phyloP scores from a whole-genome alignment of 148 eudicot species.

The Euryodendron excelsum region DNA sequence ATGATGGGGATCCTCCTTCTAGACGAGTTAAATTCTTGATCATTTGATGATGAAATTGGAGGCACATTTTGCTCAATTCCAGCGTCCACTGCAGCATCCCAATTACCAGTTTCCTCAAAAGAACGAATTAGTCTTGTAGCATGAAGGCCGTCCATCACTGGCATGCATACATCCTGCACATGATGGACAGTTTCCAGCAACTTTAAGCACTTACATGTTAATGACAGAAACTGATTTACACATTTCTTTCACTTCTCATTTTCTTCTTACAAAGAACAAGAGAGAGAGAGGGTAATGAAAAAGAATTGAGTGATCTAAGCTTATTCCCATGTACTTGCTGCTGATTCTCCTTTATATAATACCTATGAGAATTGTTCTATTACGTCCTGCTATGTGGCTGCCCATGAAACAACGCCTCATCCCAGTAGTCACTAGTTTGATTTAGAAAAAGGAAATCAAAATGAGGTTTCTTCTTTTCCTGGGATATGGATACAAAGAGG shows the following conservation, averaged over 20 bases:
- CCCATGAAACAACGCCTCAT: too few species aligned
- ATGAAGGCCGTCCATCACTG: slow-evolving; percentile 93
- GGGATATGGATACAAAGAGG: too few species aligned
- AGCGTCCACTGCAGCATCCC: slow-evolving; percentile 78
- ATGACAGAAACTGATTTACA: background rate
- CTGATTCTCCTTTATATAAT: background rate
- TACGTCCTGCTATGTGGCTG: too few species aligned
- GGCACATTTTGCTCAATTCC: slow-evolving; percentile 54
- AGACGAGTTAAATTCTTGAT: slow-evolving; percentile 22
- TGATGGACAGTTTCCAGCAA: background rate
- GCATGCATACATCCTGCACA: slow-evolving; percentile 93
- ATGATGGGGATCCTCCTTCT: slow-evolving; percentile 61
- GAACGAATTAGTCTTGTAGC: slow-evolving; percentile 86
- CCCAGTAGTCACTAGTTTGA: too few species aligned
- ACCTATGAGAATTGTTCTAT: too few species aligned
- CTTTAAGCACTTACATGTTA: background rate
- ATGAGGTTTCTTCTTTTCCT: background rate
- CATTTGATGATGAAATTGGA: slow-evolving; percentile 23
- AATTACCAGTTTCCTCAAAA: slow-evolving; percentile 77
- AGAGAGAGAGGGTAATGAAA: background rate
- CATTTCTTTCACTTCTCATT: background rate
- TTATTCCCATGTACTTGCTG: background rate
- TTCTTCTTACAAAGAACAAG: background rate
- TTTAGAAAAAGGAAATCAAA: background rate
- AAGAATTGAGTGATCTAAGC: background rate